Evolutionary conservation across 345 rosid species (phyloP).

Genomic region (Adansonia digitata): DNA sequence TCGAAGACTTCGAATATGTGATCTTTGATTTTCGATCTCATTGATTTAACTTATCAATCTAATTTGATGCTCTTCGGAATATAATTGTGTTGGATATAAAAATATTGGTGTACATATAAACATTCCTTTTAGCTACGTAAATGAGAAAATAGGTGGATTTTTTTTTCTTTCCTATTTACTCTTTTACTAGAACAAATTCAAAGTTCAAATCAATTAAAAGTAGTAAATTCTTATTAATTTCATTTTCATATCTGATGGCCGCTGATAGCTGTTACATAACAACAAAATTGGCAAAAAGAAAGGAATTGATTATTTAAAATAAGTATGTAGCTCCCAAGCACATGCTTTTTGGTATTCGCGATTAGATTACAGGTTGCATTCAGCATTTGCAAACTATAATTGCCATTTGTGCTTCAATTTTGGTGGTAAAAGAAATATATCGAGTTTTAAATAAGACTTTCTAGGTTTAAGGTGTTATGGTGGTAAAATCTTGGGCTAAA

Average conservation of each 20-base stretch:
- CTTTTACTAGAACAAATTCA: background rate
- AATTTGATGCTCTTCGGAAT: no score
- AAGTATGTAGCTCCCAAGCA: background rate
- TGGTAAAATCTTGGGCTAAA: background rate
- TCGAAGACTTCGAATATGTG: no score
- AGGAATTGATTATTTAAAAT: background rate
- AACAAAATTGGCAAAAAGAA: background rate
- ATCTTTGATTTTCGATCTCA: no score
- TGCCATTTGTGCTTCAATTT: background rate
- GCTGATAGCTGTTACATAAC: background rate
- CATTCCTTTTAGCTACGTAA: no score
- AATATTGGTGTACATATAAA: no score
- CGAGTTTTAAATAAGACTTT: no score
- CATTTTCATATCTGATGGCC: background rate
- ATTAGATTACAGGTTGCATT: conserved; percentile 1
- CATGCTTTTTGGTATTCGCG: background rate
- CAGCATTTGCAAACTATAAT: background rate
- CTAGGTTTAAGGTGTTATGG: no score
- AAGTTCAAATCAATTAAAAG: background rate
- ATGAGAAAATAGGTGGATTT: background rate
- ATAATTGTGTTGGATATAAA: no score
- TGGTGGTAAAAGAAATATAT: no score
- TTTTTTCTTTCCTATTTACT: background rate
- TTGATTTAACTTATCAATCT: no score
- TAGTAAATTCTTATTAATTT: background rate